Percentiles rank a stretch among this genome's conserved stretches.
phyloP scores from a whole-genome alignment of 192 early-diverging fungal species.

The Chytriomyces sp. region DNA sequence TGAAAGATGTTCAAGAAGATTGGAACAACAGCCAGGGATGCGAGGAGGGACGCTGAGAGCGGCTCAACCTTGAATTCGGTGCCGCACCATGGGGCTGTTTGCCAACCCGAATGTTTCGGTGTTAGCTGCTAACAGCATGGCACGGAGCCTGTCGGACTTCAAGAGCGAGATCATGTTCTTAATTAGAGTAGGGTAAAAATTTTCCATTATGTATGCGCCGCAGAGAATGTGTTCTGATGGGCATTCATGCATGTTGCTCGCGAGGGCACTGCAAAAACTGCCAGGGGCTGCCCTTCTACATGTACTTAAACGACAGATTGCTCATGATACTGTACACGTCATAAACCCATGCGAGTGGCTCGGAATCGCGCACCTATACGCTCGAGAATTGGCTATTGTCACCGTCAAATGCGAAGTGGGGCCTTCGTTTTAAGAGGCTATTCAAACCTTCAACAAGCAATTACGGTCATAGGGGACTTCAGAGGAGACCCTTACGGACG shows the following conservation, averaged over 20 bases:
- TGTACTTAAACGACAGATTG: conserved; percentile 47
- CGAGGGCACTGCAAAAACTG: conserved; percentile 64
- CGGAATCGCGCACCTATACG: too few relatives aligned
- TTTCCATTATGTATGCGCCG: conserved; percentile 67
- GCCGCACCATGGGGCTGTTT: conserved; percentile 78
- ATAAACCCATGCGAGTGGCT: too few relatives aligned
- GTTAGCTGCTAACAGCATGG: conserved; percentile 39
- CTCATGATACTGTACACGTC: conserved; percentile 44
- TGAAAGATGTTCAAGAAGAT: too few relatives aligned
- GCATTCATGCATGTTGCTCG: conserved; percentile 79
- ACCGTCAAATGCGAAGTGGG: too few relatives aligned
- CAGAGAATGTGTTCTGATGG: conserved; percentile 65
- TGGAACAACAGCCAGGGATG: too few relatives aligned
- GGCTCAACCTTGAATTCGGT: conserved; percentile 74
- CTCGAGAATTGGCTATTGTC: too few relatives aligned
- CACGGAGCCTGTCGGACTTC: conserved; percentile 57
- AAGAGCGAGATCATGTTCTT: conserved; percentile 63
- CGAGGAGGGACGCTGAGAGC: conserved; percentile 52
- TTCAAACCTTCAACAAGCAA: background rate
- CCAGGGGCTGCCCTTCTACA: conserved; percentile 63
- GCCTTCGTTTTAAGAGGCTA: background rate
- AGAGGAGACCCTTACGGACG: conserved; percentile 2
- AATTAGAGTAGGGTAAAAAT: conserved; percentile 69
- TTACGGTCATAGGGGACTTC: background rate
- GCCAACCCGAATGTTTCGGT: conserved; percentile 26